These are phyloP conservation scores for Thuja plicata DNA, from an alignment of 83 land plant genomes.

Conservation along the genomic window DNA sequence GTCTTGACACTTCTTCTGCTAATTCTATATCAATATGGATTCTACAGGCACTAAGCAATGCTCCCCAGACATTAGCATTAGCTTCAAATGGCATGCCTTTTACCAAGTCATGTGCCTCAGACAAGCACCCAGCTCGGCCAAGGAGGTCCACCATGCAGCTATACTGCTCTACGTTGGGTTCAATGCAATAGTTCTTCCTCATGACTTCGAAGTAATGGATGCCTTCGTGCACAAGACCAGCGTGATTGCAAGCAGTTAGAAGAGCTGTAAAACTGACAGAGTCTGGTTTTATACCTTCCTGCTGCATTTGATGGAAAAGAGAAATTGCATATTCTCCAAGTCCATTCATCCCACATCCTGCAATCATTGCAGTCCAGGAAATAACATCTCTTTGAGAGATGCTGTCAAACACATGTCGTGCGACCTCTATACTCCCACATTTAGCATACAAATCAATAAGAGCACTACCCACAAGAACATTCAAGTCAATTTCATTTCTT, in stretches of 20 bases:
- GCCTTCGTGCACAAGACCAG: conserved; percentile 41
- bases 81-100: conserved; percentile 39
- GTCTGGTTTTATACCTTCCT: conserved; percentile 33
- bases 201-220: conserved; percentile 24
- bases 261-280: conserved; percentile 34
- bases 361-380: conserved; percentile 47
- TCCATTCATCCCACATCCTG: conserved; percentile 49
- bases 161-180: conserved; percentile 38
- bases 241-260: conserved; percentile 47
- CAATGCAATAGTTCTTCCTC: conserved; percentile 25
- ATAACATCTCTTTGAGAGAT: conserved; percentile 33
- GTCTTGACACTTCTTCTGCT: conserved; percentile 25
- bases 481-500: conserved; percentile 8
- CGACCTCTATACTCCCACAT: conserved; percentile 30
- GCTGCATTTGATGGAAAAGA: conserved; percentile 35
- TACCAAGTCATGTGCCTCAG: conserved; percentile 30
- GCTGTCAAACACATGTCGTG: conserved; percentile 17
- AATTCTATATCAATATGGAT: conserved; percentile 31
- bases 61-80: conserved; percentile 28
- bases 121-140: conserved; percentile 46
- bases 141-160: conserved; percentile 51
- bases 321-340: conserved; percentile 29
- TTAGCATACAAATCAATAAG: conserved; percentile 46
- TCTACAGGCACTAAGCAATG: conserved; percentile 47
- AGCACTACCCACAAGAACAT: conserved; percentile 15